Evolutionary conservation across 352 stramenopile genomes (phyloP).

Genomic region (Phytophthora pini): DNA sequence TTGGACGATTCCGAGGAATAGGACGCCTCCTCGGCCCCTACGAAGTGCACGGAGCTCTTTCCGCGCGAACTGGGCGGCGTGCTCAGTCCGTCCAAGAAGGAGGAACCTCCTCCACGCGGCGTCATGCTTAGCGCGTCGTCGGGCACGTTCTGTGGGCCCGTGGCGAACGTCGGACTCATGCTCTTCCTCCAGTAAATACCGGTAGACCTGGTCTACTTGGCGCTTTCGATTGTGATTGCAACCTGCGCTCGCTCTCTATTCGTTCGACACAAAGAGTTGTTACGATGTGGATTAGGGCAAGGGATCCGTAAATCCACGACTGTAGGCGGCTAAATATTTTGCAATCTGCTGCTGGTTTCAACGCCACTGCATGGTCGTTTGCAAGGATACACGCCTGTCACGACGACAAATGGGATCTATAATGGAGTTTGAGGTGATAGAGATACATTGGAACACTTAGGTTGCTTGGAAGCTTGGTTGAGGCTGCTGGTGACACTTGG

Average conservation of each 20-base stretch:
- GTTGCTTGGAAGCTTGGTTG: background rate
- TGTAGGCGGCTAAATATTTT: slow-evolving; percentile 2
- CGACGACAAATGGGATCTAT: background rate
- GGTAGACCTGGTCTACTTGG: slow-evolving; percentile 4
- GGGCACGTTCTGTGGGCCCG: slow-evolving; percentile 16
- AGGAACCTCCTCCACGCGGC: slow-evolving; percentile 15
- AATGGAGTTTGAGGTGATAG: background rate
- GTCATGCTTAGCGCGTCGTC: slow-evolving; percentile 32
- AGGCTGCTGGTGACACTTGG: background rate
- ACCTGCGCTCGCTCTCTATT: slow-evolving; percentile 15
- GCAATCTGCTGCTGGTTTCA: background rate
- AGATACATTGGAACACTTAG: background rate
- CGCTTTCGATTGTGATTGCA: slow-evolving; percentile 25
- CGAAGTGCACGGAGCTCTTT: slow-evolving; percentile 38
- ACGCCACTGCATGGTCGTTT: background rate
- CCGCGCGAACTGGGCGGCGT: slow-evolving; percentile 38
- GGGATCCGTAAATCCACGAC: slow-evolving; percentile 3
- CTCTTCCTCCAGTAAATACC: background rate
- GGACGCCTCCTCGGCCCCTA: slow-evolving; percentile 21
- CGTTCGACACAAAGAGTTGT: slow-evolving; percentile 19
- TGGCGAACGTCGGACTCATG: slow-evolving; percentile 24
- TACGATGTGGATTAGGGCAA: slow-evolving; percentile 13
- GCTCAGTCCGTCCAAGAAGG: slow-evolving; percentile 28
- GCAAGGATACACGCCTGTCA: slow-evolving; percentile 1
- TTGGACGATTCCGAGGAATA: slow-evolving; percentile 39